phyloP scores from a whole-genome alignment of 1,284 basidiomycete genomes.

The Caloboletus firmus region DNA sequence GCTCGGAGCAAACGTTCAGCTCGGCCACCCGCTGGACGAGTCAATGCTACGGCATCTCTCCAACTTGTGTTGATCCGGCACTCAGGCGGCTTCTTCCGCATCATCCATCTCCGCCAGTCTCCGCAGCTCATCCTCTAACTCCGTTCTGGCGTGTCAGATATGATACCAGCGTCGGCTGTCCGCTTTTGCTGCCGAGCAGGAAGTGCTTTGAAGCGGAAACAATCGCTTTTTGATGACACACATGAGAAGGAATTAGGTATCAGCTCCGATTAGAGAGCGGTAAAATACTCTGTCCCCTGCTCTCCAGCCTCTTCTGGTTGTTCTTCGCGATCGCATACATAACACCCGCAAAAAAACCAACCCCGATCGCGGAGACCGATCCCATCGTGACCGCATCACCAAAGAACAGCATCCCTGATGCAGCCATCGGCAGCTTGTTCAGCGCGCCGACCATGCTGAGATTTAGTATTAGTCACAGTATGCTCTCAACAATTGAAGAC shows the following conservation, averaged over 20 bases:
- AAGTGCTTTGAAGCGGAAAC: background rate
- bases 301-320: constrained; percentile 76
- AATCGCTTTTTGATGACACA: constrained; percentile 3
- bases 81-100: constrained; percentile 26
- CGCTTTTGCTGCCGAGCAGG: background rate
- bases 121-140: constrained; percentile 22
- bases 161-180: background rate
- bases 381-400: constrained; percentile 87
- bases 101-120: constrained; percentile 12
- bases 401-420: constrained; percentile 95
- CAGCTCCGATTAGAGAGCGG: constrained; percentile 57
- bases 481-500: background rate
- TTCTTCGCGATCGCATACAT: constrained; percentile 90
- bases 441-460: constrained; percentile 97
- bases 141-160: constrained; percentile 6
- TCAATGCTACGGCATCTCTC: constrained; percentile 1
- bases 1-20: background rate
- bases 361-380: constrained; percentile 82
- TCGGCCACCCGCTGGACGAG: background rate
- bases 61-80: constrained; percentile 15
- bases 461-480: constrained; percentile 9
- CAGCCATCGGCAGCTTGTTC: constrained; percentile 98
- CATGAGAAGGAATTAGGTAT: constrained; percentile 25
- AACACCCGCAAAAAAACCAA: constrained; percentile 91
- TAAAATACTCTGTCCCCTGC: constrained; percentile 50